Evolutionary conservation across 106 monocot genomes (phyloP), one percentile per base, ranked within the genome.

Genomic region (Dactylorhiza incarnata): DNA sequence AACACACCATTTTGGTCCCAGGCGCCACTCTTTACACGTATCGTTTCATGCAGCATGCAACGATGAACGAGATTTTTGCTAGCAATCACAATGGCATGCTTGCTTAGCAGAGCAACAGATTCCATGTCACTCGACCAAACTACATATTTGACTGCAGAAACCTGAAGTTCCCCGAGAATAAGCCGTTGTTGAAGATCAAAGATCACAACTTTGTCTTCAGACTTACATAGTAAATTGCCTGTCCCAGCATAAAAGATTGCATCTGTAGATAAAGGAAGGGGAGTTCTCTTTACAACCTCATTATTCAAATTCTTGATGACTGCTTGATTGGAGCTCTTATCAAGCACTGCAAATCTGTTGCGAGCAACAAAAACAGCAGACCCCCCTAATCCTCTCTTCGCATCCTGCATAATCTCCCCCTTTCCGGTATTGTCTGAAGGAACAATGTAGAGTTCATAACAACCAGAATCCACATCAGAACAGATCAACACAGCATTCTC

Each of bases 1-100:
- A 95, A 91, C 62, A 95, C 86, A 44, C 95, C 95, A 86, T 95
- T 95, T 16, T 95, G 91, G 86, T 95, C 95, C 95, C 95, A 95
- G 56, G 95, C 91, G 74, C 95, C 95, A 86, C 91, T 95, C 77
- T 95, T 95, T 8, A 95, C 89, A 78, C 95, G 91, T n/a, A 92
- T 95, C 3, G 95, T 95, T 81, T 95, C 95, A 78, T 95, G 95
- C n/a, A 95, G 84, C 25, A 91, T 95, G 80, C 91, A 95, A 12
- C 82, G 73, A 74, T 95, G 95, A 17, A 85, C 84, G 45, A 95
- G 89, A 72, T 87, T 89, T 80, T 95, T 95, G 71, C 74, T 88
- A 61, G 95, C 87, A 84, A 95, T 89, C 66, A 92, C 84, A 72
- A 95, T 83, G 7, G 89, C 84, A 81, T 95, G 95, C 73, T 95